These are phyloP conservation scores for Cercospora sesami DNA, from an alignment of 2,329 filamentous ascomycete species.

Conservation along the genomic window DNA sequence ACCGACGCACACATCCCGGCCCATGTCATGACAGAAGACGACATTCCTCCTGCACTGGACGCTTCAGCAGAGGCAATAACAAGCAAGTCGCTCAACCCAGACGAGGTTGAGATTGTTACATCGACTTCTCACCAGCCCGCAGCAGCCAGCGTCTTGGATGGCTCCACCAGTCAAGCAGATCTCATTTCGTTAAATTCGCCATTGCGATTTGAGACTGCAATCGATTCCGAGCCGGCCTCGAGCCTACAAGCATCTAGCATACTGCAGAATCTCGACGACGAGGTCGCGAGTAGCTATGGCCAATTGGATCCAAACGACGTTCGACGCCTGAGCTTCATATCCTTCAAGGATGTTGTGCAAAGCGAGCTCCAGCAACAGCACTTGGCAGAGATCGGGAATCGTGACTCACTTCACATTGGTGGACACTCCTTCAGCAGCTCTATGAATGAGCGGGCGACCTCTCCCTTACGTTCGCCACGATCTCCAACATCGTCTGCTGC, in stretches of 20 bases:
- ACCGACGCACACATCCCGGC: conserved; percentile 80
- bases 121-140: conserved; percentile 82
- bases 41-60: conserved; percentile 87
- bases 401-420: conserved; percentile 64
- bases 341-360: conserved; percentile 93
- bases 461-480: conserved; percentile 73
- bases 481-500: conserved; percentile 29
- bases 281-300: conserved; percentile 73
- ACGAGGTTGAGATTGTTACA: conserved; percentile 89
- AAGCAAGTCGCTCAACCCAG: conserved; percentile 77
- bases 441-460: conserved; percentile 67
- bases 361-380: conserved; percentile 60
- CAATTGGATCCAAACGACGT: conserved; percentile 76
- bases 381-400: conserved; percentile 57
- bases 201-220: conserved; percentile 25
- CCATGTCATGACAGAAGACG: conserved; percentile 91
- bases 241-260: conserved; percentile 82
- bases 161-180: conserved; percentile 34
- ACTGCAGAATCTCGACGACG: conserved; percentile 61
- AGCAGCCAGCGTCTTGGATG: conserved; percentile 58
- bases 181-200: conserved; percentile 30
- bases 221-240: conserved; percentile 55
- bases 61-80: conserved; percentile 92
- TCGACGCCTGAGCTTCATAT: conserved; percentile 87
- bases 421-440: conserved; percentile 25